phyloP scores from a whole-genome alignment of 1,139 yeast species.

The Blastobotrys capitulatus region DNA sequence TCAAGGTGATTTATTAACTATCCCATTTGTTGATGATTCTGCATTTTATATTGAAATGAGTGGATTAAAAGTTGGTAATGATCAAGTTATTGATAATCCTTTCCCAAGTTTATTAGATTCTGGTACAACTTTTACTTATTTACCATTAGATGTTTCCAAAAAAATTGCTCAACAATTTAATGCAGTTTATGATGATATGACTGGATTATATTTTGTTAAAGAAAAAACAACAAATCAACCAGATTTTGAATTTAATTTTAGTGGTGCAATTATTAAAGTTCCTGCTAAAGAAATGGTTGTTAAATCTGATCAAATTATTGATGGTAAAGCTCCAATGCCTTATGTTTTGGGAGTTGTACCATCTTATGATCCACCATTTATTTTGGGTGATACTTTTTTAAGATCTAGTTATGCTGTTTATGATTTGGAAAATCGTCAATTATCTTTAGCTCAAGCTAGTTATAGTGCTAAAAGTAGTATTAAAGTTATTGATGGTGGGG shows the following conservation, averaged over 20 bases:
- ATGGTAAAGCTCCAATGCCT: slow-evolving; percentile 20
- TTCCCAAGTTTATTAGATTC: slow-evolving; percentile 50
- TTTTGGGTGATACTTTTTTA: slow-evolving; percentile 72
- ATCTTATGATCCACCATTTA: slow-evolving; percentile 21
- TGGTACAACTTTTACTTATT: slow-evolving; percentile 59
- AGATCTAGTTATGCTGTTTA: slow-evolving; percentile 73
- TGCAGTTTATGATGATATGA: slow-evolving; percentile 19
- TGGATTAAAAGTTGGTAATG: slow-evolving; percentile 15
- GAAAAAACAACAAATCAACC: slow-evolving; percentile 16
- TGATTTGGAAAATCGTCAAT: slow-evolving; percentile 60
- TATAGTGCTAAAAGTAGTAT: slow-evolving; percentile 22
- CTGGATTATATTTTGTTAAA: slow-evolving; percentile 22
- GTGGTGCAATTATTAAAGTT: slow-evolving; percentile 27
- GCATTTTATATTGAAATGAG: slow-evolving; percentile 18
- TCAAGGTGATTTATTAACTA: slow-evolving; percentile 39
- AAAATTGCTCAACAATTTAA: slow-evolving; percentile 22
- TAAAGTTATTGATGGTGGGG: slow-evolving; percentile 9
- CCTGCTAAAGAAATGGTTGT: slow-evolving; percentile 27
- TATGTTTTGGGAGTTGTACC: slow-evolving; percentile 27
- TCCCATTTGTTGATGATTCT: slow-evolving; percentile 21
- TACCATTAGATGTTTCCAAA: slow-evolving; percentile 38
- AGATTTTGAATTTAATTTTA: slow-evolving; percentile 25
- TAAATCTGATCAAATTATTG: slow-evolving; percentile 20
- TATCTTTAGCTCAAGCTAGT: slow-evolving; percentile 61
- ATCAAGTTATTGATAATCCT: slow-evolving; percentile 1